Percentiles rank a stretch among this genome's conserved stretches.
These are phyloP conservation scores for Allomyces javanicus DNA, from an alignment of 192 early-diverging fungal genomes.

Conservation along the genomic window DNA sequence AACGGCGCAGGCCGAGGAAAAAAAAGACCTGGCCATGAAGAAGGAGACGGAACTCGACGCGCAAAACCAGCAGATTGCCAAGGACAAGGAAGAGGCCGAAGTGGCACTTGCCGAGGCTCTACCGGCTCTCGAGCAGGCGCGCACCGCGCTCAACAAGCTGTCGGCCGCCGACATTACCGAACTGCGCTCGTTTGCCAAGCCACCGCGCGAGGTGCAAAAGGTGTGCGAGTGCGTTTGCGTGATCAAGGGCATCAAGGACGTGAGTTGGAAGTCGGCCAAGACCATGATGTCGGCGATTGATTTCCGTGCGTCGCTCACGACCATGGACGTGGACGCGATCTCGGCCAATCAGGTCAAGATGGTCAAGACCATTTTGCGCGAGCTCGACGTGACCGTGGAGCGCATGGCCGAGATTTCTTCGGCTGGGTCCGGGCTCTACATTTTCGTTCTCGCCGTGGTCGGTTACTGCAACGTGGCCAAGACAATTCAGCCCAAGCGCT, in stretches of 20 bases:
- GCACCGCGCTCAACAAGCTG: constrained; percentile 79
- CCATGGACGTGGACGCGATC: constrained; percentile 77
- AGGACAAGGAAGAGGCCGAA: constrained; percentile 57
- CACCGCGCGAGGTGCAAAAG: constrained; percentile 84
- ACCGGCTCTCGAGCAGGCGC: constrained; percentile 88
- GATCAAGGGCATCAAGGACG: constrained; percentile 64
- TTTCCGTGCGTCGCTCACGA: constrained; percentile 90
- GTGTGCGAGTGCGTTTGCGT: constrained; percentile 95
- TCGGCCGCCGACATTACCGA: constrained; percentile 92
- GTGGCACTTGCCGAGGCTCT: constrained; percentile 80
- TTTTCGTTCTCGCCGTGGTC: constrained; percentile 96
- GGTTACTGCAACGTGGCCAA: constrained; percentile 84
- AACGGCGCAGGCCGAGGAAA: constrained; percentile 80
- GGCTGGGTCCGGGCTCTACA: constrained; percentile 91
- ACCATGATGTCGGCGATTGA: constrained; percentile 77
- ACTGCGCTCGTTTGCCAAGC: constrained; percentile 90
- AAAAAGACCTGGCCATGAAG: constrained; percentile 57
- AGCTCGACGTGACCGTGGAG: constrained; percentile 85
- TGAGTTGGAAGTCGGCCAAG: constrained; percentile 84
- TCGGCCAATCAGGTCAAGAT: constrained; percentile 51
- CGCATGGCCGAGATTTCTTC: constrained; percentile 81
- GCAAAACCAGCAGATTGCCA: constrained; percentile 54
- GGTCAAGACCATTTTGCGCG: constrained; percentile 56
- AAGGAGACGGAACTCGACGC: constrained; percentile 54
- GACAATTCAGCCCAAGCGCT: constrained; percentile 78